Evolutionary conservation across 805 yeast species (phyloP).

Genomic region (Sugiyamaella boreocaroliniensis): DNA sequence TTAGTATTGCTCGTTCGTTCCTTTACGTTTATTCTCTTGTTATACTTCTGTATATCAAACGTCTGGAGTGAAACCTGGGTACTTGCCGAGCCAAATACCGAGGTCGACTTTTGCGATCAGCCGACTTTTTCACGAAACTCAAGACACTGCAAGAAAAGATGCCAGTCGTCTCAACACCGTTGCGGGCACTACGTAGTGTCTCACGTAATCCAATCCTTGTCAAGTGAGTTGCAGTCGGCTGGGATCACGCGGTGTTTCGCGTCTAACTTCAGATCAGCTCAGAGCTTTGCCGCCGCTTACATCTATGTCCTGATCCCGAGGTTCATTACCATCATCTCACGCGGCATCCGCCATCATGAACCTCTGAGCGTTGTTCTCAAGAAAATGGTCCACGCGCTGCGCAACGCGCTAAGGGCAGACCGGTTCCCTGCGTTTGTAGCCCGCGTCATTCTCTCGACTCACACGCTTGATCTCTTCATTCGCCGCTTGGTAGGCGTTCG

Average conservation of each 20-base stretch:
- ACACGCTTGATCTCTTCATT: constrained; percentile 8
- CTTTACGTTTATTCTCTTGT: too few species aligned
- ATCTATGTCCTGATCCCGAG: constrained; percentile 15
- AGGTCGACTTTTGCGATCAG: too few species aligned
- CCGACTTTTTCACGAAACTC: too few species aligned
- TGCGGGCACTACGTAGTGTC: too few species aligned
- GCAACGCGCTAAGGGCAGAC: constrained; percentile 9
- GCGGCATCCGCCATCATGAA: constrained; percentile 6
- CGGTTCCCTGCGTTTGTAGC: constrained; percentile 19
- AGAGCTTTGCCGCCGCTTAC: constrained; percentile 16
- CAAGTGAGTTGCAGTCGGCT: neutral
- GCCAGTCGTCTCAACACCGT: too few species aligned
- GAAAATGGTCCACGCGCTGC: constrained; percentile 8
- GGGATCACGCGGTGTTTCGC: neutral
- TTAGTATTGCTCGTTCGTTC: too few species aligned
- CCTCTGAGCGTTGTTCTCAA: neutral
- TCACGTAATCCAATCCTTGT: neutral
- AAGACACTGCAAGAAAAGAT: too few species aligned
- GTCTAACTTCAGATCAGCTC: constrained; percentile 8
- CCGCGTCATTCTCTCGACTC: constrained; percentile 11
- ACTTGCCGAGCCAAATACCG: too few species aligned
- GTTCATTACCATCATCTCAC: constrained; percentile 11
- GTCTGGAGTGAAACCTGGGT: too few species aligned
- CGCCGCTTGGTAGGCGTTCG: neutral
- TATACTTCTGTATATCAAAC: too few species aligned